Percentiles rank a stretch among this genome's conserved stretches.
Evolutionary conservation across 192 early-diverging fungal genomes (phyloP).

Genomic region (Phycomyces blakesleeanus): DNA sequence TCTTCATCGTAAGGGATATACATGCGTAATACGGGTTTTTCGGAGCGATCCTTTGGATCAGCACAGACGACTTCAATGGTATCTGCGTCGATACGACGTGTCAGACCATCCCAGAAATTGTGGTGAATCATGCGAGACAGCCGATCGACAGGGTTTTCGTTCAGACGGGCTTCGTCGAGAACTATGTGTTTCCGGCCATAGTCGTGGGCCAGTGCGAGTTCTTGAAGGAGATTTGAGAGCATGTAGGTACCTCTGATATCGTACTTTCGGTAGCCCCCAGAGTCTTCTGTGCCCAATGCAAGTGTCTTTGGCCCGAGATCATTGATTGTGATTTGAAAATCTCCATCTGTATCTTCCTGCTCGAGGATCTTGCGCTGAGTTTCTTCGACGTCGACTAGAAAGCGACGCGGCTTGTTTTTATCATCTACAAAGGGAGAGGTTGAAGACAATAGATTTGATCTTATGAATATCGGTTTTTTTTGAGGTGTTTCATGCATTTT

Average conservation of each 20-base stretch:
- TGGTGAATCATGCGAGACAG: constrained; percentile 86
- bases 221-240: constrained; percentile 93
- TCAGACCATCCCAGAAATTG: constrained; percentile 97
- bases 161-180: constrained; percentile 83
- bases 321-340: constrained; percentile 91
- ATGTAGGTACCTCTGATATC: constrained; percentile 93
- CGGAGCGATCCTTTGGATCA: constrained; percentile 86
- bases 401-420: constrained; percentile 58
- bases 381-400: constrained; percentile 81
- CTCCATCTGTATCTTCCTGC: constrained; percentile 95
- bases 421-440: constrained; percentile 30
- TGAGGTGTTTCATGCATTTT: no score
- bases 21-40: constrained; percentile 78
- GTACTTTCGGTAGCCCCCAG: constrained; percentile 81
- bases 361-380: constrained; percentile 74
- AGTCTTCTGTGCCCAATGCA: constrained; percentile 80
- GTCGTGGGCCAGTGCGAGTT: constrained; percentile 87
- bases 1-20: constrained; percentile 87
- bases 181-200: constrained; percentile 85
- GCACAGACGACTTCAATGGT: constrained; percentile 87
- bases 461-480: no score
- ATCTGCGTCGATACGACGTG: constrained; percentile 75
- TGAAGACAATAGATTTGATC: not conserved
- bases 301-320: constrained; percentile 93
- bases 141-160: constrained; percentile 92